Base-by-base conservation (phyloP, 805 yeast genomes). In the Phaffomyces thermotolerans region DNA sequence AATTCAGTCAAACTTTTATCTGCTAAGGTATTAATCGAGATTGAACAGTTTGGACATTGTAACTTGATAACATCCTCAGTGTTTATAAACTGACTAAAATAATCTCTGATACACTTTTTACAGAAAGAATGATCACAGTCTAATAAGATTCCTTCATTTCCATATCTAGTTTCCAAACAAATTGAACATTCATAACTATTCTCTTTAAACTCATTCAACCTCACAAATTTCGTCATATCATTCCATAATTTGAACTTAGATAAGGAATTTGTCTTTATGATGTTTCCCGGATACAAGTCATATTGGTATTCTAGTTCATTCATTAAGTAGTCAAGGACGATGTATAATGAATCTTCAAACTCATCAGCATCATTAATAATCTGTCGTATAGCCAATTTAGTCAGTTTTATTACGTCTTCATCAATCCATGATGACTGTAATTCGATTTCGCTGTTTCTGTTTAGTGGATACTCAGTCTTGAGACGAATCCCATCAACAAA, bases 1-100 rank as follows among this genome's bases (percentile, higher is more conserved):
- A 75, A 62, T 15, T 59, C 58, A 1, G 47, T 30, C 29, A 65
- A 58, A 25, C 62, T 51, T 31, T 61, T 54, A 1, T 39, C 47
- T 1, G 40, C 36, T 8, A 52, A 36, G n/a, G 60, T 34, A 12
- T 56, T 51, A 8, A 53, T 31, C 7, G 52, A 50, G n/a, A 49
- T 53, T 1, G 60, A 57, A 50, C 71, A 74, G 37, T 76, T 70
- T 1, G 85, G 84, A 51, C 86, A 80, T 54, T 78, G 79, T 2
- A 80, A 62, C 37, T 64, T 71, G 15, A 68, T 68, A 5, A 76
- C 65, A 31, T 72, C 74, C 4, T 81, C 84, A 5, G 68, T 56
- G 8, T 52, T 53, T 12, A 79, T 77, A 36, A 62, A 57, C 4
- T 67, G 58, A 1, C 55, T 48, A 40, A 70, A 72, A 47, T 72